Evolutionary conservation across 495 filamentous ascomycete genomes (phyloP).

Genomic region (Echria macrotheca): DNA sequence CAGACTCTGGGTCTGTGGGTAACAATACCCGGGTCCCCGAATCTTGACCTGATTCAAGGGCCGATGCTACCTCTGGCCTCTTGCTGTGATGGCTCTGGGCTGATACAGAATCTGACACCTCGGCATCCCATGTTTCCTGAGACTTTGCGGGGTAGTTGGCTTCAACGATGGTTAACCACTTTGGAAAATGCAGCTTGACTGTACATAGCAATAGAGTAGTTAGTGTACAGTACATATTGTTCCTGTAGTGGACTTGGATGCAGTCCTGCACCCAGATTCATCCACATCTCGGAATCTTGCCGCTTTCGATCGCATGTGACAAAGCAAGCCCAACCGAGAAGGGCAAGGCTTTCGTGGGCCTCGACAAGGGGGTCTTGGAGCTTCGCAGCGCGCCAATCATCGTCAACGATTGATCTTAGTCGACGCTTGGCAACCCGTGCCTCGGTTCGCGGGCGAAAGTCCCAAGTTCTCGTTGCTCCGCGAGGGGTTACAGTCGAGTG

Average conservation of each 20-base stretch:
- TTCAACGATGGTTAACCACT: too few relatives aligned
- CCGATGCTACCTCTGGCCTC: too few relatives aligned
- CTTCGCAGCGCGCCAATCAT: not conserved
- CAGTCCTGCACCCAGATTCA: too few relatives aligned
- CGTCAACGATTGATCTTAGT: not conserved
- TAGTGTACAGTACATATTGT: too few relatives aligned
- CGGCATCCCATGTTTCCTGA: not conserved
- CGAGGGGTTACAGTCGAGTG: slow-evolving; percentile 2
- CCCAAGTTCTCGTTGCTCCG: not conserved
- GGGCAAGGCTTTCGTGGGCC: not conserved
- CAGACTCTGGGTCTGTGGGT: not conserved
- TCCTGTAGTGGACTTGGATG: too few relatives aligned
- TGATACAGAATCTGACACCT: not conserved
- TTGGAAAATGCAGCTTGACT: too few relatives aligned
- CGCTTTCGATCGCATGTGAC: too few relatives aligned
- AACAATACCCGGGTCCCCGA: not conserved
- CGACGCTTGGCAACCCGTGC: slow-evolving; percentile 1
- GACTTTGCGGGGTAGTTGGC: too few relatives aligned
- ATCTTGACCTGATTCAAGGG: too few relatives aligned
- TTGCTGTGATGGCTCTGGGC: not conserved
- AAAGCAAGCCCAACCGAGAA: not conserved
- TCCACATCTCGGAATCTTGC: too few relatives aligned
- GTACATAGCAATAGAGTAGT: too few relatives aligned
- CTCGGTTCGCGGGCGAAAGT: not conserved
- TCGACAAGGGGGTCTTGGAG: not conserved